Evolutionary conservation across 2,329 filamentous ascomycete species (phyloP).

Genomic region (Cercospora sp.): DNA sequence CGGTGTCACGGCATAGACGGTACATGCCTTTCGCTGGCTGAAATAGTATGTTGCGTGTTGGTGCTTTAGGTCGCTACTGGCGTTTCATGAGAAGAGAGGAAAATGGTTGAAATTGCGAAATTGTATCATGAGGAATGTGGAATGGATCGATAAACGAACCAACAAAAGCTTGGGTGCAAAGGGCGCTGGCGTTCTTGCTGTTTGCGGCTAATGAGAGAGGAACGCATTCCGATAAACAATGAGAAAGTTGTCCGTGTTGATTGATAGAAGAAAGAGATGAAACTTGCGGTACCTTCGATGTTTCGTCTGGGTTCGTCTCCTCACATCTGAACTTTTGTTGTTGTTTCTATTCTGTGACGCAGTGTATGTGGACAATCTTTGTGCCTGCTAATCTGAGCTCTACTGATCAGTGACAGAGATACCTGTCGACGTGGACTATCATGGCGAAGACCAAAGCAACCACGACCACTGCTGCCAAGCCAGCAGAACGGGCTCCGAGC

Average conservation of each 20-base stretch:
- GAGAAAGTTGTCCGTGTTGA: neutral
- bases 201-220: neutral
- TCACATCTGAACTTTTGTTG: neutral
- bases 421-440: neutral
- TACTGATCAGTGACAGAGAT: no score
- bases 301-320: neutral
- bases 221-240: neutral
- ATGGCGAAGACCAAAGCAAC: neutral
- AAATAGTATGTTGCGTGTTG: neutral
- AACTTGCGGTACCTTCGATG: neutral
- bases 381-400: neutral
- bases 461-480: neutral
- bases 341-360: neutral
- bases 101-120: neutral
- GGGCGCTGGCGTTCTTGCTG: neutral
- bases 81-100: neutral
- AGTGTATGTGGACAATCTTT: neutral
- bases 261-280: neutral
- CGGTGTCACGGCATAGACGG: constrained; percentile 5
- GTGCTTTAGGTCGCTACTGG: neutral
- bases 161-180: neutral
- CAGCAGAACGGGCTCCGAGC: neutral
- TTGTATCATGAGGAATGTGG: constrained; percentile 16
- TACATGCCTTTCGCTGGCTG: neutral
- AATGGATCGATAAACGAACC: constrained; percentile 10